Evolutionary conservation across 1,284 basidiomycete species (phyloP).

Genomic region (Bjerkandera adusta): DNA sequence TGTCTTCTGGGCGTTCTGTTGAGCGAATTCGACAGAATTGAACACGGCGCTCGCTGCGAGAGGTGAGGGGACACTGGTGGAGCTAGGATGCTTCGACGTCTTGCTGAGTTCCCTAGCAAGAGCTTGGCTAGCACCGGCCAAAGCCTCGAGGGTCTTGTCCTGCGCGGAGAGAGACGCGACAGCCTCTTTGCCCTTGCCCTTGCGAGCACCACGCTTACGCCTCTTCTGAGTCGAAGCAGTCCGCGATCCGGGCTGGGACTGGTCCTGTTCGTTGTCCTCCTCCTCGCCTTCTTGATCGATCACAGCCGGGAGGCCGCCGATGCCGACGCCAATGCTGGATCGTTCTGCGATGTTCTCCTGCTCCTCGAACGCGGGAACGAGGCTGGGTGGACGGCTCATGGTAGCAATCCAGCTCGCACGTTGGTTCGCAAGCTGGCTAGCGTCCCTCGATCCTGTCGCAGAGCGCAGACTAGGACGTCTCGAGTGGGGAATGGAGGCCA

Average conservation of each 20-base stretch:
- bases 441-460: conserved; percentile 17
- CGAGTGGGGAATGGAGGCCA: conserved; percentile 62
- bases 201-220: conserved; percentile 77
- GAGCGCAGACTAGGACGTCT: conserved; percentile 64
- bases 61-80: conserved; percentile 13
- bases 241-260: conserved; percentile 41
- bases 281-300: conserved; percentile 49
- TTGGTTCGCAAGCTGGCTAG: conserved; percentile 43
- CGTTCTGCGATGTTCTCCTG: conserved; percentile 14
- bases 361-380: conserved; percentile 53
- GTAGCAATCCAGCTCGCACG: conserved; percentile 45
- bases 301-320: conserved; percentile 28
- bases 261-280: conserved; percentile 21
- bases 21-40: not conserved
- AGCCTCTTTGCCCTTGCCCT: conserved; percentile 50
- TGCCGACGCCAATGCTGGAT: conserved; percentile 15
- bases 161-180: conserved; percentile 21
- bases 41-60: conserved; percentile 3
- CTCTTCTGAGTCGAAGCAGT: conserved; percentile 69
- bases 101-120: conserved; percentile 82
- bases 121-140: conserved; percentile 78
- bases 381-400: conserved; percentile 46
- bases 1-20: not conserved
- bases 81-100: conserved; percentile 31
- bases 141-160: conserved; percentile 61